Evolutionary conservation across 73 alveolate species (phyloP).

Genomic region (Blepharisma stoltei): DNA sequence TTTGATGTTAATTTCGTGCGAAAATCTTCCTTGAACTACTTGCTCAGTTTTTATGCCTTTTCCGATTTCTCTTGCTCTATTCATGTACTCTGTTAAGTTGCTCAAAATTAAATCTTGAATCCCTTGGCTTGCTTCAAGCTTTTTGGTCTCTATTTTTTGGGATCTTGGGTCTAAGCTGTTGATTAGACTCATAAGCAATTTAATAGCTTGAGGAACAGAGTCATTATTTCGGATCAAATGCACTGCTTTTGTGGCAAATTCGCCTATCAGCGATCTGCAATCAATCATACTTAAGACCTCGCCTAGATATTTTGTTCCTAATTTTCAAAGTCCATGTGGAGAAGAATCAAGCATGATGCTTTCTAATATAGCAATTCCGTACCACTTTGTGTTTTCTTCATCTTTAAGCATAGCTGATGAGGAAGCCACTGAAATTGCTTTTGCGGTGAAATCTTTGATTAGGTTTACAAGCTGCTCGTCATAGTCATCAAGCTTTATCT

Average conservation of each 20-base stretch:
- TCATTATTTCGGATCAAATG: neutral
- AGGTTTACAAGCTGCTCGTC: conserved; percentile 51
- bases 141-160: conserved; percentile 36
- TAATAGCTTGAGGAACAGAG: conserved; percentile 11
- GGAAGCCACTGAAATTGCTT: conserved; percentile 29
- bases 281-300: neutral
- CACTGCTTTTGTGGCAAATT: neutral
- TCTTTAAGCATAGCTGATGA: neutral
- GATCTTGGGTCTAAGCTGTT: conserved; percentile 35
- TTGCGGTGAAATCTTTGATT: conserved; percentile 55
- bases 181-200: neutral
- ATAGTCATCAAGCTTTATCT: conserved; percentile 38
- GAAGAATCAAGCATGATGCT: neutral
- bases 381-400: neutral
- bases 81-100: conserved; percentile 26
- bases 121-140: conserved; percentile 23
- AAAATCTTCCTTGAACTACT: conserved; percentile 40
- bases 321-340: neutral
- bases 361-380: neutral
- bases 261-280: neutral
- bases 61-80: neutral
- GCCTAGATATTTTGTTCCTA: neutral
- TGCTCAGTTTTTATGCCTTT: neutral
- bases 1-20: conserved; percentile 43
- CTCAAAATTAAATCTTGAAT: conserved; percentile 44